Evolutionary conservation across 805 yeast species (phyloP).

Genomic region (Metschnikowia henanensis): DNA sequence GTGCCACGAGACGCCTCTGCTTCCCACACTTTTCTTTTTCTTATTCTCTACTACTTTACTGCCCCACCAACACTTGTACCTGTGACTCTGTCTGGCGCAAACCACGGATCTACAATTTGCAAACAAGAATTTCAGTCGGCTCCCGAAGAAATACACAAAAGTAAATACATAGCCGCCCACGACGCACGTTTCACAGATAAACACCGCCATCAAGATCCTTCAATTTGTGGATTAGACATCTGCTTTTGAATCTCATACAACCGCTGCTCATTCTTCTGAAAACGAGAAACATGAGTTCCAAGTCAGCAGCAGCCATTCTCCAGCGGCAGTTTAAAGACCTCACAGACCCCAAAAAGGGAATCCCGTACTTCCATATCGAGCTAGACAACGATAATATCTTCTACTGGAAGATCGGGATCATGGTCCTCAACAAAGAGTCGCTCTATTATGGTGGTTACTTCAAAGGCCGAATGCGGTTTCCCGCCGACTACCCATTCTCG

Average conservation of each 20-base stretch:
- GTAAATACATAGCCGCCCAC: not conserved
- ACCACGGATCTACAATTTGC: too few relatives aligned
- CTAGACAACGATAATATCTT: constrained; percentile 57
- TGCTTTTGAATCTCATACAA: not conserved
- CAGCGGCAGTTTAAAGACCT: constrained; percentile 94
- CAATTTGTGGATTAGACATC: not conserved
- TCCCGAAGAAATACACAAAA: not conserved
- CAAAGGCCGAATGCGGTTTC: constrained; percentile 92
- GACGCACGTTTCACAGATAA: not conserved
- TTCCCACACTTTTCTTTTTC: constrained; percentile 10
- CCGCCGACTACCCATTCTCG: constrained; percentile 83
- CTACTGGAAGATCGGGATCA: constrained; percentile 83
- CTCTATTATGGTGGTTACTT: constrained; percentile 93
- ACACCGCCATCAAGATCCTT: not conserved
- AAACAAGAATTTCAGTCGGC: not conserved
- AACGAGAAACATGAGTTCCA: constrained; percentile 37
- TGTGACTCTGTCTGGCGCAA: not conserved
- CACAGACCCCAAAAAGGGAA: constrained; percentile 84
- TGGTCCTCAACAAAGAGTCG: constrained; percentile 88
- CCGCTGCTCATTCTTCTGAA: not conserved
- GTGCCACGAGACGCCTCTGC: constrained; percentile 9
- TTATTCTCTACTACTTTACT: not conserved
- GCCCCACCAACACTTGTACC: constrained; percentile 1
- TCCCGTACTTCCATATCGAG: constrained; percentile 62
- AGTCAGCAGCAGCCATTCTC: constrained; percentile 76